phyloP scores from a whole-genome alignment of 1,284 basidiomycete genomes.

The Malassezia sp. region DNA sequence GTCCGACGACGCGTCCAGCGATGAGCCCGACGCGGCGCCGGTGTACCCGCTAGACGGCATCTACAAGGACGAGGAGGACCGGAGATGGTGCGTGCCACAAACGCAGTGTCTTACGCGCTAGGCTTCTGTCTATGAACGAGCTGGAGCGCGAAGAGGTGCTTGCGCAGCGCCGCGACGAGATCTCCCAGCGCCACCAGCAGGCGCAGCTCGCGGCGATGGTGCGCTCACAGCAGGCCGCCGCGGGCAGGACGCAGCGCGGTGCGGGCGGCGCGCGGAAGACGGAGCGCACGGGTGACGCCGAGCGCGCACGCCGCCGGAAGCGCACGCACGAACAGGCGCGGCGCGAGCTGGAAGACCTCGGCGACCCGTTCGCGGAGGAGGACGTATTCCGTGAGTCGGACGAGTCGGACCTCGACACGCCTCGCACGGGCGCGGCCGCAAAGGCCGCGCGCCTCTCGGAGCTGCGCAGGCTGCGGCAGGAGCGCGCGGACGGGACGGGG shows the following conservation, averaged over 20 bases:
- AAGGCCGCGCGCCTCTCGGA: constrained; percentile 31
- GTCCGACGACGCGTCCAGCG: constrained; percentile 14
- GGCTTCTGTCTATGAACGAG: constrained; percentile 68
- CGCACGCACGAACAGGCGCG: constrained; percentile 8
- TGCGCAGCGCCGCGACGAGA: constrained; percentile 65
- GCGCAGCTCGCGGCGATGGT: constrained; percentile 65
- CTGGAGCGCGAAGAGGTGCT: constrained; percentile 77
- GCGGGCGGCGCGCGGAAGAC: constrained; percentile 11
- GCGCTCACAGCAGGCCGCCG: constrained; percentile 54
- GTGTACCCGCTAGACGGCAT: constrained; percentile 76
- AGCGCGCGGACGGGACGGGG: constrained; percentile 22
- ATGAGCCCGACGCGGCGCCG: constrained; percentile 30
- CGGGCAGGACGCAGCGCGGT: constrained; percentile 19
- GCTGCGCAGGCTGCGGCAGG: constrained; percentile 24
- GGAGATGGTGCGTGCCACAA: constrained; percentile 56
- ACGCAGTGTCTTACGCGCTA: constrained; percentile 47
- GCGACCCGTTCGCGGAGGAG: constrained; percentile 15
- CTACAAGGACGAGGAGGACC: constrained; percentile 71
- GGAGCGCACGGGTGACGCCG: constrained; percentile 8
- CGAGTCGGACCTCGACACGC: constrained; percentile 16
- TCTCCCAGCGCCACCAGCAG: constrained; percentile 64
- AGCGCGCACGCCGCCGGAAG: constrained; percentile 10
- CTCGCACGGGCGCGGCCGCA: constrained; percentile 20
- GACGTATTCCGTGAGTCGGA: constrained; percentile 15
- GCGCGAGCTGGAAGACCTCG: constrained; percentile 15